Conservation (phyloP, 306 rosid genomes). For the Inga laurina region DNA sequence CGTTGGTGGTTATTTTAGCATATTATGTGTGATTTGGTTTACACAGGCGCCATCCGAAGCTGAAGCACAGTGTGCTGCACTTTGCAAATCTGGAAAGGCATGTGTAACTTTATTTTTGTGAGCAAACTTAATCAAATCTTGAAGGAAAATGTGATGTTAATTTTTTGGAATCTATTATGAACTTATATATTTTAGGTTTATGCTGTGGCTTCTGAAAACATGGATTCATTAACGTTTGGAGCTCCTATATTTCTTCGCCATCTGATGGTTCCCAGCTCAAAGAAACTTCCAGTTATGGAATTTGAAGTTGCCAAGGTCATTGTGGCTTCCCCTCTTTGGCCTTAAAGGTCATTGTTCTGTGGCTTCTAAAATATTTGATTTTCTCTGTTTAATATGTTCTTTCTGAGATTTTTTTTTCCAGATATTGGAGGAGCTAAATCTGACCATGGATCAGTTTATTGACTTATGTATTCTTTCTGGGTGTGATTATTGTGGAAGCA, state of each 20-base stretch:
- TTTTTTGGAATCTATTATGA: slow-evolving; percentile 7
- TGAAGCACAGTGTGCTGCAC: slow-evolving; percentile 96
- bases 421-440: slow-evolving; percentile 86
- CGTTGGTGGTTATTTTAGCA: slow-evolving; percentile 12
- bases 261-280: slow-evolving; percentile 94
- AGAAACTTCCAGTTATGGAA: slow-evolving; percentile 95
- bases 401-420: slow-evolving; percentile 41
- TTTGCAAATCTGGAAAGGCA: slow-evolving; percentile 93
- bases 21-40: slow-evolving; percentile 37
- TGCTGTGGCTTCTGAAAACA: slow-evolving; percentile 97
- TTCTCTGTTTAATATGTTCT: slow-evolving; percentile 24
- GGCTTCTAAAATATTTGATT: slow-evolving; percentile 22
- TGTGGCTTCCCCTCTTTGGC: slow-evolving; percentile 1
- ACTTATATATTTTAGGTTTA: slow-evolving; percentile 59
- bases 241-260: slow-evolving; percentile 94
- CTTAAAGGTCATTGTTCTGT: not conserved
- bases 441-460: slow-evolving; percentile 93
- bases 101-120: slow-evolving; percentile 19
- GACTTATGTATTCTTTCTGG: slow-evolving; percentile 97
- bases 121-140: slow-evolving; percentile 18
- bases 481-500: slow-evolving; percentile 91
- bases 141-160: not conserved
- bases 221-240: slow-evolving; percentile 97
- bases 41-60: slow-evolving; percentile 97
- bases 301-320: slow-evolving; percentile 90